Conservation (phyloP, 768 basidiomycete species). For the Psilocybe azurescens region DNA sequence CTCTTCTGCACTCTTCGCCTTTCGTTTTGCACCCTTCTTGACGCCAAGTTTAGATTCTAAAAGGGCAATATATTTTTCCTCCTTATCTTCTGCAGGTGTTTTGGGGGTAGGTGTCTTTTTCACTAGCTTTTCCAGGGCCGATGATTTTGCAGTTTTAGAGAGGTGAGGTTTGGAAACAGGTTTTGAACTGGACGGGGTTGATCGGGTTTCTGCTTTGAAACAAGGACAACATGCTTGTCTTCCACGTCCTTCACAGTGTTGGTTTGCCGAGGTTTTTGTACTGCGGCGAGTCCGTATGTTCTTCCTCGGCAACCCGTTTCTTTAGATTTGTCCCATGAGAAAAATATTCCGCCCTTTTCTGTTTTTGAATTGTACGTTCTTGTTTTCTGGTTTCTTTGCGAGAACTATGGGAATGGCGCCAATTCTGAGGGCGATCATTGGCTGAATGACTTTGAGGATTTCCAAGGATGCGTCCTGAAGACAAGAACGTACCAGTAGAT, state of each 20-base stretch:
- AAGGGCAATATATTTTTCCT: slow-evolving; percentile 87
- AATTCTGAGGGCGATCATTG: slow-evolving; percentile 15
- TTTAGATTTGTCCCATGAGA: slow-evolving; percentile 29
- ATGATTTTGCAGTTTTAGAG: not conserved
- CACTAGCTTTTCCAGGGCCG: not conserved
- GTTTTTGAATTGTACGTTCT: slow-evolving; percentile 61
- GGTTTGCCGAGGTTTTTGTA: slow-evolving; percentile 48
- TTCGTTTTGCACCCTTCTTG: slow-evolving; percentile 42
- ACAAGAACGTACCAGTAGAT: slow-evolving; percentile 11
- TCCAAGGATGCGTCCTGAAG: not conserved
- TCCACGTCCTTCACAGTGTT: slow-evolving; percentile 5
- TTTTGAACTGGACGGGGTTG: not conserved
- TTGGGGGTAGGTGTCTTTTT: slow-evolving; percentile 1
- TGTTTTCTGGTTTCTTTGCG: slow-evolving; percentile 68
- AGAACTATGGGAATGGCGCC: slow-evolving; percentile 16
- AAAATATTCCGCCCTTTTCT: slow-evolving; percentile 67
- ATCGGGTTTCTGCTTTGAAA: not conserved
- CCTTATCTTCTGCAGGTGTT: slow-evolving; percentile 51
- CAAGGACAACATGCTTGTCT: slow-evolving; percentile 1
- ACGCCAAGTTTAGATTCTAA: slow-evolving; percentile 81
- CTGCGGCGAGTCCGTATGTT: slow-evolving; percentile 50
- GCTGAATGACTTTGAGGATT: slow-evolving; percentile 17
- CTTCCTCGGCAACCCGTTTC: slow-evolving; percentile 48
- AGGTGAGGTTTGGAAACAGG: not conserved
- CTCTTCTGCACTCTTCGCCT: slow-evolving; percentile 53